Evolutionary conservation across 2,329 filamentous ascomycete genomes (phyloP).

Genomic region (Aschersonia sp.): DNA sequence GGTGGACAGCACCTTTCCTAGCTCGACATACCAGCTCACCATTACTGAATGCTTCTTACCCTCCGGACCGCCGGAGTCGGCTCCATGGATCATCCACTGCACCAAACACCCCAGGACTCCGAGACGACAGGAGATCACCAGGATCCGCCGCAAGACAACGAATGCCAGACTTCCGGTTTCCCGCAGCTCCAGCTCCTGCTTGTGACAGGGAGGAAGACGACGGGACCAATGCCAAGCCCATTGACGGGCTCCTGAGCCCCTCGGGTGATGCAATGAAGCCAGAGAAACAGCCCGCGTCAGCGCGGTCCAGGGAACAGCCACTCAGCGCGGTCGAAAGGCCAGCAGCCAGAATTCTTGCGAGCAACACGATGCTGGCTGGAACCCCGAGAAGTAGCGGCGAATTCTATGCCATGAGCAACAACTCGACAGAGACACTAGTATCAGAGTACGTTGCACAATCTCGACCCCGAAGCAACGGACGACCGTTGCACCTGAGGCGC

Average conservation of each 20-base stretch:
- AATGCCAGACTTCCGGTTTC: conserved; percentile 44
- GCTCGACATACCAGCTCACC: conserved; percentile 33
- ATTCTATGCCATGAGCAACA: conserved; percentile 88
- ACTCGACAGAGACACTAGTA: conserved; percentile 81
- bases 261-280: conserved; percentile 14
- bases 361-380: conserved; percentile 54
- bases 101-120: conserved; percentile 28
- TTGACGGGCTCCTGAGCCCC: conserved; percentile 25
- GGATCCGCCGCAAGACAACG: conserved; percentile 7
- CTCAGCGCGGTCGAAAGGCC: conserved; percentile 41
- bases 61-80: conserved; percentile 30
- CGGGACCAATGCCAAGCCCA: conserved; percentile 11
- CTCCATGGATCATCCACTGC: conserved; percentile 26
- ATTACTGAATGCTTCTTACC: conserved; percentile 39
- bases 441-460: conserved; percentile 67
- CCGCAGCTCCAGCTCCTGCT: conserved; percentile 24
- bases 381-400: conserved; percentile 88
- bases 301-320: conserved; percentile 28
- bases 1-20: conserved; percentile 17
- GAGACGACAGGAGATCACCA: conserved; percentile 22
- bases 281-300: conserved; percentile 21
- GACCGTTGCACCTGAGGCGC: conserved; percentile 31
- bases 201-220: conserved; percentile 19
- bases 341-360: conserved; percentile 57
- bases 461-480: conserved; percentile 15